phyloP scores from a whole-genome alignment of 441 rosid genomes.

The Mallotus japonicus region DNA sequence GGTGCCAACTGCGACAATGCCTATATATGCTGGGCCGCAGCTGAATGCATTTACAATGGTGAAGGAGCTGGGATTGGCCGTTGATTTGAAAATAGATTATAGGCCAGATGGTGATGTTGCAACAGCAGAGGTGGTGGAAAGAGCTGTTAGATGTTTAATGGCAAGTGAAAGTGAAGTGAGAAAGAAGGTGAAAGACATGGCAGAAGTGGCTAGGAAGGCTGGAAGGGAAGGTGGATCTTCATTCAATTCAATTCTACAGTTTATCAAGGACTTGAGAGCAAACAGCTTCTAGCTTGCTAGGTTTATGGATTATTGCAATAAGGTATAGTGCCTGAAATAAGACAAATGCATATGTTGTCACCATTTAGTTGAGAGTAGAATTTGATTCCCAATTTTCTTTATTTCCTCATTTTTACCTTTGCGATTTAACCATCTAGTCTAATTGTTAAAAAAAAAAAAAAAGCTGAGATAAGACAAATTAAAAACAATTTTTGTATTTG shows the following conservation, averaged over 20 bases:
- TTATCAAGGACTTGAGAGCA: background rate
- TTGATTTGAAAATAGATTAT: conserved; percentile 34
- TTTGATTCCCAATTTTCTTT: no score
- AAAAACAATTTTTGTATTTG: no score
- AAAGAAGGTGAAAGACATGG: conserved; percentile 29
- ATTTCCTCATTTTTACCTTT: no score
- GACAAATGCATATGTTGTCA: no score
- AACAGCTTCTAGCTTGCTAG: background rate
- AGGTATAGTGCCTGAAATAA: background rate
- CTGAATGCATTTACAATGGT: conserved; percentile 36
- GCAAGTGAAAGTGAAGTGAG: conserved; percentile 19
- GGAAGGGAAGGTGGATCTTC: conserved; percentile 30
- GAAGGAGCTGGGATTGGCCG: conserved; percentile 32
- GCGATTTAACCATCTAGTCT: no score
- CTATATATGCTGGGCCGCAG: conserved; percentile 40
- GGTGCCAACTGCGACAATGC: conserved; percentile 35
- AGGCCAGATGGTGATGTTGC: conserved; percentile 15
- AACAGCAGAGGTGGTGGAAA: conserved; percentile 23
- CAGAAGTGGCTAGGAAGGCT: conserved; percentile 15
- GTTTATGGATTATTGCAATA: background rate
- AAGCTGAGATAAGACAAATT: no score
- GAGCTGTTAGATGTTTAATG: conserved; percentile 22
- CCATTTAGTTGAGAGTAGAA: no score
- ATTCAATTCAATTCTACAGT: background rate
- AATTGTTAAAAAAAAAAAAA: no score